phyloP scores from a whole-genome alignment of 2,329 filamentous ascomycete species.

The Xylariaceae sp. region DNA sequence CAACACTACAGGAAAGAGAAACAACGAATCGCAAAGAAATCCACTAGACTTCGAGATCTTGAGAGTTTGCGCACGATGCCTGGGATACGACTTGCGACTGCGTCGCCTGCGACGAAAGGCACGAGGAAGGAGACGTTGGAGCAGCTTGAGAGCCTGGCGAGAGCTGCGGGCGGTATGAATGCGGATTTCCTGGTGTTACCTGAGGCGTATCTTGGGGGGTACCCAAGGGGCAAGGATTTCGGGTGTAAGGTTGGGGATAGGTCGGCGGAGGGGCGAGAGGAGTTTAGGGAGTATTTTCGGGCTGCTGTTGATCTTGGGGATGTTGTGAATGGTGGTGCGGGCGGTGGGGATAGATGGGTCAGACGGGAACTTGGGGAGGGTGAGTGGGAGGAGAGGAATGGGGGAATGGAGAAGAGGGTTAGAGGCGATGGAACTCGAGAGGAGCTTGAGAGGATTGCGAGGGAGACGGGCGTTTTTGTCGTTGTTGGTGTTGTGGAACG shows the following conservation, averaged over 20 bases:
- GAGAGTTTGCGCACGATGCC: not conserved
- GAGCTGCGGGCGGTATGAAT: slow-evolving; percentile 51
- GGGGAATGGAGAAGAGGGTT: slow-evolving; percentile 30
- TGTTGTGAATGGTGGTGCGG: slow-evolving; percentile 35
- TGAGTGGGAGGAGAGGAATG: slow-evolving; percentile 4
- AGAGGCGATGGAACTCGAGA: slow-evolving; percentile 72
- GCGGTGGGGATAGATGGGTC: slow-evolving; percentile 15
- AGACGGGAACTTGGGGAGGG: slow-evolving; percentile 34
- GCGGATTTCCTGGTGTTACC: slow-evolving; percentile 79
- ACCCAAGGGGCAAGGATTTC: slow-evolving; percentile 77
- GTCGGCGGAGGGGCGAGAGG: slow-evolving; percentile 68
- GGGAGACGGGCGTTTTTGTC: slow-evolving; percentile 75
- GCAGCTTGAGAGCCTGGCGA: slow-evolving; percentile 61
- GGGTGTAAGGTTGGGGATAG: slow-evolving; percentile 71
- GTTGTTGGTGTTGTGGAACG: slow-evolving; percentile 77
- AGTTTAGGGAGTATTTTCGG: slow-evolving; percentile 78
- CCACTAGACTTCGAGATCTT: not conserved
- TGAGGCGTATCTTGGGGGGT: slow-evolving; percentile 88
- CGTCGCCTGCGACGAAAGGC: slow-evolving; percentile 49
- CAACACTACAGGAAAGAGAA: too few species aligned
- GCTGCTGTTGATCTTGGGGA: slow-evolving; percentile 80
- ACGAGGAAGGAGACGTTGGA: slow-evolving; percentile 58
- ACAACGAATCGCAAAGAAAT: not conserved
- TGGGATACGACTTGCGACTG: slow-evolving; percentile 50
- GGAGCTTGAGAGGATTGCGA: slow-evolving; percentile 69